Evolutionary conservation across 306 rosid species (phyloP).

Genomic region (Pterocarpus macrocarpus): DNA sequence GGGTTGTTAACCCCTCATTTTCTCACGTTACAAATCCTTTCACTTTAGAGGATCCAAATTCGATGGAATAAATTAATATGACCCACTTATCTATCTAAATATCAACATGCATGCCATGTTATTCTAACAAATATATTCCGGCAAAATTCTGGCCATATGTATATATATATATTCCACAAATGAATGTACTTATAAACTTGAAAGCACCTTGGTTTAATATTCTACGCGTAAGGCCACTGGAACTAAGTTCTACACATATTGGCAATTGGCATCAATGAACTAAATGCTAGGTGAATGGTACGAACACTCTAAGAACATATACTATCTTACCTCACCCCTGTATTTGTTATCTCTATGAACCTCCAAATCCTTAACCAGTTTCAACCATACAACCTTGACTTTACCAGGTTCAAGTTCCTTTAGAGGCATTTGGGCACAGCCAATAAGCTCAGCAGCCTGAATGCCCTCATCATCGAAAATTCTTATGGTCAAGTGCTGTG

Average conservation of each 20-base stretch:
- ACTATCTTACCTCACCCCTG: conserved; percentile 86
- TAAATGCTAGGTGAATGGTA: conserved; percentile 4
- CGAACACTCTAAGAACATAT: conserved; percentile 20
- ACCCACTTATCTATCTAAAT: no score
- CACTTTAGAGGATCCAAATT: no score
- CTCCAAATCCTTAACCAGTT: conserved; percentile 82
- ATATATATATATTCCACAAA: not conserved
- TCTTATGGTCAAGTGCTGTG: conserved; percentile 89
- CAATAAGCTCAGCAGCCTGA: conserved; percentile 82
- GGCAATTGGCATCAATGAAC: not conserved
- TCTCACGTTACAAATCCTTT: no score
- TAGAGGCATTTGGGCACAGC: conserved; percentile 72
- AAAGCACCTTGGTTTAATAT: conserved; percentile 6
- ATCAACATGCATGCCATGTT: no score
- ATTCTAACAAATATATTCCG: no score
- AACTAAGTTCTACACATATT: not conserved
- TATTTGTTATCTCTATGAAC: conserved; percentile 79
- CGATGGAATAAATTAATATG: no score
- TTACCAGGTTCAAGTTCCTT: conserved; percentile 86
- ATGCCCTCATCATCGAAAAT: conserved; percentile 88
- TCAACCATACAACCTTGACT: conserved; percentile 88
- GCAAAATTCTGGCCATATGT: no score
- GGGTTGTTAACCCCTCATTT: no score
- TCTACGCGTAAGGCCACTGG: not conserved
- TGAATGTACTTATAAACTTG: conserved; percentile 13